Base-by-base conservation (phyloP, 2,329 filamentous ascomycete species). In the Bipolaris bicolor region DNA sequence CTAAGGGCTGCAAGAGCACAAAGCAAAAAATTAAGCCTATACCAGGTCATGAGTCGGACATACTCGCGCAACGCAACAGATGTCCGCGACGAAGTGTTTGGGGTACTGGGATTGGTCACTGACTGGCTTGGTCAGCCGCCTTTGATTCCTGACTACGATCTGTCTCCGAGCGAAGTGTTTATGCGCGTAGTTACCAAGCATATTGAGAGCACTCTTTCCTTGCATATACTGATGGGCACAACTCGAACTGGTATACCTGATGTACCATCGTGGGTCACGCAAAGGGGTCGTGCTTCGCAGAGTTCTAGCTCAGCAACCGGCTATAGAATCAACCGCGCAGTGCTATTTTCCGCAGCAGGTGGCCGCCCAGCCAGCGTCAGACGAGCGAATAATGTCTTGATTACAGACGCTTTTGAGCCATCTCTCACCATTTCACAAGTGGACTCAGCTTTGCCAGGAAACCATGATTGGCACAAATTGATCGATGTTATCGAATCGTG, bases 11-110 rank as follows among this genome's bases (percentile, higher is more conserved):
- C 26, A 5, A 40, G 50, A 39, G 29, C 43, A 29, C 24, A 15
- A 33, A 24, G 18, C 11, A 11, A 31, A 11, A 24, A 18, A 7
- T 15, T 52, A 31, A 44, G 31, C 15, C 20, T 49, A 16, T 13
- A 34, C 10, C 39, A 46, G 4, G 16, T 55, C 4, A 55, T 55
- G 52, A 26, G 13, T 39, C 46, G 10, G 2, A 50, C 40, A 2
- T 3, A 29, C 7, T 16, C 24, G 18, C 37, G 24, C 31, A 55
- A 61, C 26, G 58, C 60, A 18, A 61, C 50, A 15, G 55, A 63
- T 33, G 46, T 55, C 34, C 29, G 60, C 9, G 60, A 63, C 26
- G 61, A 61, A 18, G 58, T 61, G 7, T 63, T 52, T 39, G 60
- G 50, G n/a, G 26, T 63, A 18, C 43, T 63, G 11, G 60, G 60